Percentiles rank a stretch among this genome's conserved stretches.
Conservation (phyloP, 2,329 filamentous ascomycete genomes). For the Aphanocladium album region DNA sequence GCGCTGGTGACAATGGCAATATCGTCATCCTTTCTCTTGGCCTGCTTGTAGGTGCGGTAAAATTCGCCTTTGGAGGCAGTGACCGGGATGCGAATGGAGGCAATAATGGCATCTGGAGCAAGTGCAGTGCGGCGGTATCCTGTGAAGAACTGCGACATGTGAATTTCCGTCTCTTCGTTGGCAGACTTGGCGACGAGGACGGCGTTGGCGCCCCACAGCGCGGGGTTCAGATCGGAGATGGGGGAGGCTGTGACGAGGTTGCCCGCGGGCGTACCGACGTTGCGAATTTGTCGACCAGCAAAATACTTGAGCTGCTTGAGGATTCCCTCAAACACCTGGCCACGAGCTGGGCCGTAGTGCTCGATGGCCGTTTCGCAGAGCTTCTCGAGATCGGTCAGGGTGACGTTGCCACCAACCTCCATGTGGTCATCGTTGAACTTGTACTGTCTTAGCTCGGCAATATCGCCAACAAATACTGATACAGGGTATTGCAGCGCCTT, state of each 20-base stretch:
- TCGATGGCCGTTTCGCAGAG: conserved; percentile 75
- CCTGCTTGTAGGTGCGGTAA: conserved; percentile 88
- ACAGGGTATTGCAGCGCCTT: conserved; percentile 87
- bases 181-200: conserved; percentile 75
- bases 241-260: conserved; percentile 93
- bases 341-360: conserved; percentile 65
- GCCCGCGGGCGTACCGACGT: conserved; percentile 93
- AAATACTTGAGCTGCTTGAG: conserved; percentile 94
- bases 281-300: conserved; percentile 90
- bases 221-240: conserved; percentile 93
- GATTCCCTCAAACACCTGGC: conserved; percentile 84
- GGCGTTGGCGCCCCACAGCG: conserved; percentile 82
- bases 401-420: conserved; percentile 91
- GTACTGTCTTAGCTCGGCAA: conserved; percentile 81
- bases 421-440: conserved; percentile 72
- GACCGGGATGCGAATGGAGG: conserved; percentile 78
- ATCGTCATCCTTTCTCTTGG: conserved; percentile 96
- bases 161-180: conserved; percentile 71
- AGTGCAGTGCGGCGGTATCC: conserved; percentile 85
- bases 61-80: conserved; percentile 72
- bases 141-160: conserved; percentile 88
- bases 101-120: conserved; percentile 74
- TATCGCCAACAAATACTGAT: conserved; percentile 90
- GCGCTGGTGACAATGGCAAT: conserved; percentile 96
- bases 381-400: conserved; percentile 82